Evolutionary conservation across 2,329 filamentous ascomycete genomes (phyloP), one percentile per base, ranked within the genome.

Genomic region (Pestalotiopsis sp.): DNA sequence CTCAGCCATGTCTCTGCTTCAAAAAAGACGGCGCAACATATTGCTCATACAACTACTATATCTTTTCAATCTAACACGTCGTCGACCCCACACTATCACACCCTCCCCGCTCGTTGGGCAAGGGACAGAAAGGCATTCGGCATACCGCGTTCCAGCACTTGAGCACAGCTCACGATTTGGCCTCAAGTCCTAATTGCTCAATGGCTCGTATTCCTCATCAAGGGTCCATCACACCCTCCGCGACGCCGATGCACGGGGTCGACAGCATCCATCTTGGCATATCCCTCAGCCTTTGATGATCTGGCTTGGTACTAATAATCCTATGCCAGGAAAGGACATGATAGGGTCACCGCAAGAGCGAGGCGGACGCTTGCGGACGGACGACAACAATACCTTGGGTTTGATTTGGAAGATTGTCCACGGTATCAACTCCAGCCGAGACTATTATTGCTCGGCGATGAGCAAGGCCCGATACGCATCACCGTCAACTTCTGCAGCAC

Each of bases 171-270:
- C 49, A 55, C 20, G 36, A 38, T 23, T 65, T 67, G 71, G 67
- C 67, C 59, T 64, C 67, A 20, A 52, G 45, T 9, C 72, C 67
- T 75, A 71, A 75, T 75, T 75, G 73, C 69, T 66, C 72, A 75
- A 75, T 75, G 66, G 69, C 72, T 75, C 73, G 72, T 74, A 75
- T 74, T 70, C 70, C 68, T 68, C 67, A 57, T 69, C 68, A 20
- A 45, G 52, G 64, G 71, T 70, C 67, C 68, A 62, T 64, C 68
- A 64, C 60, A 69, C 64, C 66, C 61, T 69, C 41, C 67, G 64
- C 70, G 67, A 73, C 71, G 72, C 73, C 72, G 67, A 70, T 68
- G 70, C 70, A 69, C 23, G 62, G 38, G n/a, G 59, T 41, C 27
- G n/a, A 39, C 38, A 36, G 11, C 31, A 14, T n/a, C 14, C 14